Evolutionary conservation across 257 asterid genomes (phyloP).

Genomic region (Ligustrum vulgare): DNA sequence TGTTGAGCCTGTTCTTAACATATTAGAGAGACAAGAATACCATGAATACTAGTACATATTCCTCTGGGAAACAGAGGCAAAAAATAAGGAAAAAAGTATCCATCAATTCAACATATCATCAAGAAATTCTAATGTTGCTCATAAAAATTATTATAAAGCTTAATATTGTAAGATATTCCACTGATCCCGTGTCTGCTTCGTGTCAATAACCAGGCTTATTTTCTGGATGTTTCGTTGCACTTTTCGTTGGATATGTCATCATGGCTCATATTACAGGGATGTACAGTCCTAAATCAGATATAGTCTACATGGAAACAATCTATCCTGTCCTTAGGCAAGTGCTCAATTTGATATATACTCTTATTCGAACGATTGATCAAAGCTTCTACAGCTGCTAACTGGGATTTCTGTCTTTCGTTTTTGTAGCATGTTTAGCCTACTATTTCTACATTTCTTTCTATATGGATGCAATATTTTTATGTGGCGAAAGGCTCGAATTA

Average conservation of each 20-base stretch:
- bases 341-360: neutral
- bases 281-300: slow-evolving; percentile 55
- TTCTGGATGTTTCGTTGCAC: slow-evolving; percentile 74
- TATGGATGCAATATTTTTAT: slow-evolving; percentile 87
- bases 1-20: neutral
- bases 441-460: slow-evolving; percentile 76
- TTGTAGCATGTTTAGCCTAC: slow-evolving; percentile 87
- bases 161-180: neutral
- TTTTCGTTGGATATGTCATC: slow-evolving; percentile 70
- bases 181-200: slow-evolving; percentile 14
- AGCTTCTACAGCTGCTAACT: slow-evolving; percentile 1
- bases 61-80: neutral
- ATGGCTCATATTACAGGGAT: slow-evolving; percentile 81
- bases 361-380: neutral
- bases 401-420: neutral
- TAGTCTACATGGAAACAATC: slow-evolving; percentile 85
- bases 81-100: neutral
- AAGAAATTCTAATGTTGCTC: too few species aligned
- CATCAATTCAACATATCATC: neutral
- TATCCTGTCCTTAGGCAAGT: slow-evolving; percentile 90
- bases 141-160: neutral
- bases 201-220: slow-evolving; percentile 56
- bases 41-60: neutral
- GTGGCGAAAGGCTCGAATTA: slow-evolving; percentile 86
- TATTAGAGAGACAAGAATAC: neutral